These are phyloP conservation scores for Suillus variegatus DNA, from an alignment of 768 basidiomycete species.

Conservation along the genomic window DNA sequence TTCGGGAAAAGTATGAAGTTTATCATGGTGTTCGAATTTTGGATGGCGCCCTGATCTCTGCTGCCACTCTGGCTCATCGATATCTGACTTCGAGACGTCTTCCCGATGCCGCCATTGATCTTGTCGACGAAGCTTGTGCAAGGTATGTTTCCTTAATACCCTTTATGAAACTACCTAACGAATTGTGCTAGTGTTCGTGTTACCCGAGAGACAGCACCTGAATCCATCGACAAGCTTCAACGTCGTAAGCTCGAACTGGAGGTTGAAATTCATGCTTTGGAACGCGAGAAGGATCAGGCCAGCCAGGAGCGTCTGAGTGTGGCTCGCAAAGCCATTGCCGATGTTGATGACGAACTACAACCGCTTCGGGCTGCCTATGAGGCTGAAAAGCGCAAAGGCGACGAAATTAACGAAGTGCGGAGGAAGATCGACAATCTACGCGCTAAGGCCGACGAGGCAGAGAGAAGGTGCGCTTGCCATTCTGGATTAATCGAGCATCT, in stretches of 20 bases:
- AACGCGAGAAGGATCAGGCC: slow-evolving; percentile 87
- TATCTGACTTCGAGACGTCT: slow-evolving; percentile 83
- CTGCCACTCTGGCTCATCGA: slow-evolving; percentile 90
- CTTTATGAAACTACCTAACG: not conserved
- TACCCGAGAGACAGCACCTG: slow-evolving; percentile 91
- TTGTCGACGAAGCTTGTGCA: slow-evolving; percentile 91
- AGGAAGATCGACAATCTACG: slow-evolving; percentile 88
- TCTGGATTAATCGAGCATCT: not conserved
- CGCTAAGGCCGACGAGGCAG: slow-evolving; percentile 91
- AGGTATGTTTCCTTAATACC: slow-evolving; percentile 46
- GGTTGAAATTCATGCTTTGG: slow-evolving; percentile 92
- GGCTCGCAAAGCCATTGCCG: slow-evolving; percentile 77
- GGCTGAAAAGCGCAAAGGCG: slow-evolving; percentile 77
- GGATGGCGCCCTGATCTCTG: slow-evolving; percentile 85
- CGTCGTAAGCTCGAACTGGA: slow-evolving; percentile 88
- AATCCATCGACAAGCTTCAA: slow-evolving; percentile 90
- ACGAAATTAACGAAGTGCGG: slow-evolving; percentile 75
- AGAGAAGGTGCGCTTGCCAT: slow-evolving; percentile 60
- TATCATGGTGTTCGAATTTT: slow-evolving; percentile 89
- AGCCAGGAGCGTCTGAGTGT: slow-evolving; percentile 78
- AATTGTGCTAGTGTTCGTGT: slow-evolving; percentile 69
- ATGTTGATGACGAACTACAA: slow-evolving; percentile 81
- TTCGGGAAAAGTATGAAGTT: slow-evolving; percentile 92
- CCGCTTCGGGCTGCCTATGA: slow-evolving; percentile 88
- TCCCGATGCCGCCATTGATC: slow-evolving; percentile 87